These are phyloP conservation scores for Diaporthe sp. DNA, from an alignment of 2,329 filamentous ascomycete species.

Conservation along the genomic window DNA sequence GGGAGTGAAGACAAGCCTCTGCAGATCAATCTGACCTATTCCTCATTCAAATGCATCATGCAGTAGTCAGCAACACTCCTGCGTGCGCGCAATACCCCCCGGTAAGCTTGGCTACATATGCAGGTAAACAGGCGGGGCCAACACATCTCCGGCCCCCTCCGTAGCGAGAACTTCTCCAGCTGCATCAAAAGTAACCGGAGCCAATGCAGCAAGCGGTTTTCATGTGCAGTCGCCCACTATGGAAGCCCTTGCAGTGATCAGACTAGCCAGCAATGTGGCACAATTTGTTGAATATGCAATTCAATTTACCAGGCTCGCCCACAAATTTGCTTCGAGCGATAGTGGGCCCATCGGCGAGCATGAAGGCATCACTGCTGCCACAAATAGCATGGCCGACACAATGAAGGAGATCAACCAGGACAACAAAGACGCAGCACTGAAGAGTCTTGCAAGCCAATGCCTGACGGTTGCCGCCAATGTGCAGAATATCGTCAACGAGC, in stretches of 20 bases:
- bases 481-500: background rate
- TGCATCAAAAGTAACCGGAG: background rate
- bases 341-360: background rate
- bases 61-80: background rate
- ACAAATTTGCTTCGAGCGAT: background rate
- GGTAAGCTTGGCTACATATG: conserved; percentile 11
- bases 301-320: background rate
- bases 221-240: background rate
- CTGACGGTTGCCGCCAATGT: background rate
- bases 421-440: background rate
- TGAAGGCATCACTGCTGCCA: background rate
- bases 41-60: background rate
- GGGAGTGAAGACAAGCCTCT: background rate
- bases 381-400: background rate
- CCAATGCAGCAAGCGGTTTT: too few relatives aligned
- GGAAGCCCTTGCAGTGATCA: conserved; percentile 23
- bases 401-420: background rate
- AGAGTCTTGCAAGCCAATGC: background rate
- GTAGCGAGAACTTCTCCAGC: background rate
- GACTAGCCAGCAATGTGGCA: conserved; percentile 26
- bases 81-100: background rate
- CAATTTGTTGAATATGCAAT: conserved; percentile 24
- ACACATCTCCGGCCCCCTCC: background rate
- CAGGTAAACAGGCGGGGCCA: conserved; percentile 7
- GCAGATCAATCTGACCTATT: background rate